A percentile compares a stretch with the other conserved stretches of the same genome.
Evolutionary conservation across 495 filamentous ascomycete species (phyloP).

Genomic region (Podospora bellae-mahoneyi): DNA sequence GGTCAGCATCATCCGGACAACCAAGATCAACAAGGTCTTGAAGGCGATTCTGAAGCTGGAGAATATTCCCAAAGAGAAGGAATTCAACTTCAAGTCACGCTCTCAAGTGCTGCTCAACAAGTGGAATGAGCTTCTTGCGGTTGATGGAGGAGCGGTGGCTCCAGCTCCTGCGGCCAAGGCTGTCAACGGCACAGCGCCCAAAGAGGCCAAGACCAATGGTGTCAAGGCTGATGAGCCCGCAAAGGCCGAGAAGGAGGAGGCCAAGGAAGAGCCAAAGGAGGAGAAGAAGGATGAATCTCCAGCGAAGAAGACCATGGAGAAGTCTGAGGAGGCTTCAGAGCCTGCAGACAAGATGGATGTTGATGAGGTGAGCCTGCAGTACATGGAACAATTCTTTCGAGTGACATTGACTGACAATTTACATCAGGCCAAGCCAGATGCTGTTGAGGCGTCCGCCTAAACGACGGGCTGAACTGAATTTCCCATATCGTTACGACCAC

Average conservation of each 20-base stretch:
- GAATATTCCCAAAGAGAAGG: constrained; percentile 77
- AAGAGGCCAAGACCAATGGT: constrained; percentile 38
- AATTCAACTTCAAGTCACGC: constrained; percentile 78
- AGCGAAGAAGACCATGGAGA: constrained; percentile 21
- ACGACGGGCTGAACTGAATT: not conserved
- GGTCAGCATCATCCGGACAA: constrained; percentile 74
- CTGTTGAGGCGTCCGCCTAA: constrained; percentile 30
- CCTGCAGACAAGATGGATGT: constrained; percentile 31
- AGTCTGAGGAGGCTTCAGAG: constrained; percentile 18
- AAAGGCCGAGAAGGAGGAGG: constrained; percentile 48
- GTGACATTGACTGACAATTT: not conserved
- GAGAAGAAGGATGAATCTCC: constrained; percentile 24
- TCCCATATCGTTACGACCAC: not conserved
- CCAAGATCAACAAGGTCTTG: constrained; percentile 93
- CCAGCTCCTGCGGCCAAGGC: constrained; percentile 17
- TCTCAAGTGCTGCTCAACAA: constrained; percentile 68
- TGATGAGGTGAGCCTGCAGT: constrained; percentile 31
- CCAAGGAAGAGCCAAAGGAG: constrained; percentile 40
- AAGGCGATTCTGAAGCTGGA: constrained; percentile 82
- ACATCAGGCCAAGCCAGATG: constrained; percentile 25
- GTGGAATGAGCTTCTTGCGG: constrained; percentile 78
- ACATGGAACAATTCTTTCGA: too few species aligned
- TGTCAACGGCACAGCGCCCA: constrained; percentile 16
- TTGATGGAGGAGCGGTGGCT: constrained; percentile 38
- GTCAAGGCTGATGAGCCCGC: constrained; percentile 42